Percentiles rank a stretch among this genome's conserved stretches.
Conservation (phyloP, 177 flowering plant species). For the Telopea speciosissima region DNA sequence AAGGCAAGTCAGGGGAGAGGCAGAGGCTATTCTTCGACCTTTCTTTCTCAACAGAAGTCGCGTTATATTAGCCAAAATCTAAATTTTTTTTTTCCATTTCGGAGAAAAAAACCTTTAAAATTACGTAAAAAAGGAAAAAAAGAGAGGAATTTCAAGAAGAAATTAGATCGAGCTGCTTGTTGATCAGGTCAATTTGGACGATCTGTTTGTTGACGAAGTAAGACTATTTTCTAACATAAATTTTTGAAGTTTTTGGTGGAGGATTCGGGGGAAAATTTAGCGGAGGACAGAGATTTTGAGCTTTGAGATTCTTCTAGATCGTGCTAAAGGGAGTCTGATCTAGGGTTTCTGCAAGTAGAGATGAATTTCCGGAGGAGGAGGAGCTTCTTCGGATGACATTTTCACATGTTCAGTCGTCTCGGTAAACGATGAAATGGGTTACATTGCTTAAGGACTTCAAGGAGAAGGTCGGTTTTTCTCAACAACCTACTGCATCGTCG, state of each 20-base stretch:
- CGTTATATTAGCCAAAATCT: neutral
- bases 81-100: neutral
- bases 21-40: neutral
- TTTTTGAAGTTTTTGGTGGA: neutral
- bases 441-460: conserved; percentile 92
- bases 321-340: neutral
- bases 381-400: conserved; percentile 39
- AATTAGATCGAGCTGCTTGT: neutral
- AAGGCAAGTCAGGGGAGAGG: too few relatives aligned
- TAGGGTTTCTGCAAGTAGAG: neutral
- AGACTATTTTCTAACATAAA: neutral
- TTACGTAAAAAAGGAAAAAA: too few relatives aligned
- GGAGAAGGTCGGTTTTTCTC: conserved; percentile 87
- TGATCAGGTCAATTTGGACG: neutral
- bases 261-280: neutral
- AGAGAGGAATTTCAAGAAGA: neutral
- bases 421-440: conserved; percentile 91
- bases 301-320: neutral
- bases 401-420: conserved; percentile 36
- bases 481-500: conserved; percentile 29
- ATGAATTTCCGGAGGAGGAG: neutral
- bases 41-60: neutral
- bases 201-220: neutral
- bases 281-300: neutral
- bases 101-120: too few relatives aligned